Conservation (phyloP, 768 basidiomycete species). For the Lentinula aciculospora region DNA sequence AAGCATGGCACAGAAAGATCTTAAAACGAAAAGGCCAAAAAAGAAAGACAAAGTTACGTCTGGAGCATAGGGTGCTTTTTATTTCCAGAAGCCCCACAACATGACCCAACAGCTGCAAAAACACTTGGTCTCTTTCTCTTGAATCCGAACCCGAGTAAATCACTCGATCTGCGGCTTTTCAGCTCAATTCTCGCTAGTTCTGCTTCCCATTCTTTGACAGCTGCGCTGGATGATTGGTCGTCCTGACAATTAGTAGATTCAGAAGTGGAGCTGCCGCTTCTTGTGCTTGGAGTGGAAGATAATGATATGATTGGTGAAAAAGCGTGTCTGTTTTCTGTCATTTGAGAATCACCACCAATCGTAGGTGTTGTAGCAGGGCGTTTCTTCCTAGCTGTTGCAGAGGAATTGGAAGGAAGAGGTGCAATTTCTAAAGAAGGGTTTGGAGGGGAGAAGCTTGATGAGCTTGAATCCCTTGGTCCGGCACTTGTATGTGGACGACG, state of each 20-base stretch:
- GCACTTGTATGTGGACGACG: slow-evolving; percentile 71
- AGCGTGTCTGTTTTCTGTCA: slow-evolving; percentile 1
- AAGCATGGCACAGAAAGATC: not conserved
- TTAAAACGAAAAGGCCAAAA: not conserved
- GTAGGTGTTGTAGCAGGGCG: not conserved
- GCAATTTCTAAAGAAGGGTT: slow-evolving; percentile 10
- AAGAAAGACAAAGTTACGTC: not conserved
- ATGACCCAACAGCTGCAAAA: not conserved
- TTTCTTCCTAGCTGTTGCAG: not conserved
- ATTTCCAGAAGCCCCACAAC: not conserved
- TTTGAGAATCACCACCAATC: not conserved
- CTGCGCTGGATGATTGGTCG: not conserved
- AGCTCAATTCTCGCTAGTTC: slow-evolving; percentile 69
- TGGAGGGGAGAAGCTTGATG: slow-evolving; percentile 18
- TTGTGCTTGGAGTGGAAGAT: not conserved
- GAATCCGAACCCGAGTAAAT: slow-evolving; percentile 39
- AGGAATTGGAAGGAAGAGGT: not conserved
- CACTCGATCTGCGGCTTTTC: slow-evolving; percentile 47
- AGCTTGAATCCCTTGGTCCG: slow-evolving; percentile 53
- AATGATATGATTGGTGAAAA: not conserved
- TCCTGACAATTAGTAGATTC: not conserved
- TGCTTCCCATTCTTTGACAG: slow-evolving; percentile 68
- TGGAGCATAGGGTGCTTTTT: not conserved
- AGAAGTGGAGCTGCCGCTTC: not conserved
- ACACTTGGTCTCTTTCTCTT: slow-evolving; percentile 18